These are phyloP conservation scores for Suillus fuscotomentosus DNA, from an alignment of 768 basidiomycete species.

Conservation along the genomic window DNA sequence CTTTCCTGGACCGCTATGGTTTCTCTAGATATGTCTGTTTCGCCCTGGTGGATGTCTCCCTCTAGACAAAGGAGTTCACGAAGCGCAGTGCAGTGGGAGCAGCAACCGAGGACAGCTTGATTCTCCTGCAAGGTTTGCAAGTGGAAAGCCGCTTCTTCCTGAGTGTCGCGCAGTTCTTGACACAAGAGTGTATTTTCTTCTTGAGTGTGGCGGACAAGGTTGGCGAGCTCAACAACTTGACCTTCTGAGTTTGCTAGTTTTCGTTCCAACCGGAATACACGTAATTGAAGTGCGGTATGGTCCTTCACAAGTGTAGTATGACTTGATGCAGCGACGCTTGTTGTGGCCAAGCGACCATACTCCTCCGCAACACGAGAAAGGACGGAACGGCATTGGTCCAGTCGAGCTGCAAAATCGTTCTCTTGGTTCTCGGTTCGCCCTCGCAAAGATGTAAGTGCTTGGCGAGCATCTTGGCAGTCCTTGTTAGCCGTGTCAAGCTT, in stretches of 20 bases:
- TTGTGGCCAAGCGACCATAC: conserved; percentile 49
- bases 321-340: conserved; percentile 37
- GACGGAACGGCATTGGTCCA: conserved; percentile 48
- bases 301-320: conserved; percentile 41
- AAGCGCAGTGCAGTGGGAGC: neutral
- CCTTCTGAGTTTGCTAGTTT: conserved; percentile 67
- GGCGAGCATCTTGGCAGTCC: conserved; percentile 35
- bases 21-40: conserved; percentile 14
- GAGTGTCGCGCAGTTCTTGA: conserved; percentile 16
- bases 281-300: conserved; percentile 38
- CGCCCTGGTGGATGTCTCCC: conserved; percentile 15
- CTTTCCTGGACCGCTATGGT: conserved; percentile 8
- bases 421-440: conserved; percentile 37
- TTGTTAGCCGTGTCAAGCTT: conserved; percentile 36
- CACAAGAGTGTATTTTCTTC: conserved; percentile 49
- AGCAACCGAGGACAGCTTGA: neutral
- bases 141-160: conserved; percentile 18
- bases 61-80: conserved; percentile 13
- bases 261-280: conserved; percentile 56
- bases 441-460: conserved; percentile 31
- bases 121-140: conserved; percentile 12
- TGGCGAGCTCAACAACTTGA: conserved; percentile 63
- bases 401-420: conserved; percentile 44
- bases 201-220: conserved; percentile 56
- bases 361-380: conserved; percentile 51